phyloP scores from a whole-genome alignment of 2,329 filamentous ascomycete species.

The Orbilia blumenaviensis region DNA sequence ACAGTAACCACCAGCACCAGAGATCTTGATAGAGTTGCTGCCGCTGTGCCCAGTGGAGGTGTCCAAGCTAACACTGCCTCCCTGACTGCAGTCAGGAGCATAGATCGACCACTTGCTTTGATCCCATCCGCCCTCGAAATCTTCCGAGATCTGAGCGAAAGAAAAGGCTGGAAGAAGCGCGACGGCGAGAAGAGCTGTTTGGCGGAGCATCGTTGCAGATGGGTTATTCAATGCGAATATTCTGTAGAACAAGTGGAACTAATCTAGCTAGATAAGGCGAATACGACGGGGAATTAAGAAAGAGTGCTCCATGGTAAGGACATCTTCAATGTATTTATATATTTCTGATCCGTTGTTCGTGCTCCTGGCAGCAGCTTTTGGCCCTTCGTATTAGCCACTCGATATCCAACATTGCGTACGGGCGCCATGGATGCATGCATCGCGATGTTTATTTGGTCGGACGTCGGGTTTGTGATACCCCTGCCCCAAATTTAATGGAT shows the following conservation, averaged over 20 bases:
- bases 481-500: not conserved
- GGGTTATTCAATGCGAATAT: slow-evolving; percentile 35
- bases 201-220: slow-evolving; percentile 62
- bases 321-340: slow-evolving; percentile 56
- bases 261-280: slow-evolving; percentile 8
- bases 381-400: no score
- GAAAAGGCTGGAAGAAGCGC: slow-evolving; percentile 62
- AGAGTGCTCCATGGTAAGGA: slow-evolving; percentile 47
- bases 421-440: no score
- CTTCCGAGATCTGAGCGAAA: slow-evolving; percentile 67
- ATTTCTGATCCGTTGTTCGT: slow-evolving; percentile 55
- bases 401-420: no score
- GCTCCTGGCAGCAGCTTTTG: not conserved
- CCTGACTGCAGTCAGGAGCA: slow-evolving; percentile 70
- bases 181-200: slow-evolving; percentile 64
- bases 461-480: not conserved
- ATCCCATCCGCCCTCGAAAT: slow-evolving; percentile 70
- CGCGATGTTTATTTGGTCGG: not conserved
- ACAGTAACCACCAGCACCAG: slow-evolving; percentile 67
- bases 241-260: slow-evolving; percentile 16
- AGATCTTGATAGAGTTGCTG: slow-evolving; percentile 67
- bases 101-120: slow-evolving; percentile 69
- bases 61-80: slow-evolving; percentile 68
- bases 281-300: slow-evolving; percentile 23
- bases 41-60: slow-evolving; percentile 68